phyloP scores from a whole-genome alignment of 1,284 basidiomycete species.

The Leccinum subspadiceum region DNA sequence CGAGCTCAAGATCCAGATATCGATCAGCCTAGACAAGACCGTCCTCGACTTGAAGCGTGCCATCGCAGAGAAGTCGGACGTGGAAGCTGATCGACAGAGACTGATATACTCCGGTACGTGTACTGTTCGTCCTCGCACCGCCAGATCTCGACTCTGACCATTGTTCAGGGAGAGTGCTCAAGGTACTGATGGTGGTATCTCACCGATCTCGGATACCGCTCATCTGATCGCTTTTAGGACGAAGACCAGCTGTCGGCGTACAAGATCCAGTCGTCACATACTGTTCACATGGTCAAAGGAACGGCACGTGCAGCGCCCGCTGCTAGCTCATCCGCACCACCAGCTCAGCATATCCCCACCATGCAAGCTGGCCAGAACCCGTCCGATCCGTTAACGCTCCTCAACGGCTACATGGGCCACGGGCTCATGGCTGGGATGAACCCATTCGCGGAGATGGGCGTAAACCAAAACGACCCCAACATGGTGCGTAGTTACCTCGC shows the following conservation, averaged over 20 bases:
- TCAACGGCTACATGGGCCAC: slow-evolving; percentile 70
- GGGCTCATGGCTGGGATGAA: slow-evolving; percentile 80
- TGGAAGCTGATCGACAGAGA: slow-evolving; percentile 81
- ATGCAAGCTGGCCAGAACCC: slow-evolving; percentile 87
- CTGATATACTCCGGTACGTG: slow-evolving; percentile 82
- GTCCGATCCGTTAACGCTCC: slow-evolving; percentile 72
- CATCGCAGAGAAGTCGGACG: slow-evolving; percentile 80
- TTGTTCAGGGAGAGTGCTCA: slow-evolving; percentile 63
- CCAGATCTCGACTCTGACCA: not conserved
- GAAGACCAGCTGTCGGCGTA: slow-evolving; percentile 80
- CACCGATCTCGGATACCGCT: not conserved
- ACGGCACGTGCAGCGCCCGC: slow-evolving; percentile 51
- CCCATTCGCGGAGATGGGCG: slow-evolving; percentile 82
- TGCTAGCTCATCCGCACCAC: slow-evolving; percentile 26
- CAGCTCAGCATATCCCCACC: slow-evolving; percentile 55
- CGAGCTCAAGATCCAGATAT: slow-evolving; percentile 86
- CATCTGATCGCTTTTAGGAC: slow-evolving; percentile 51
- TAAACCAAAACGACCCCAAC: slow-evolving; percentile 88
- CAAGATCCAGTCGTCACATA: slow-evolving; percentile 86
- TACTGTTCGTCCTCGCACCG: not conserved
- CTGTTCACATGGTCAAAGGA: slow-evolving; percentile 93
- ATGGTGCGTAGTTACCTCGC: slow-evolving; percentile 58
- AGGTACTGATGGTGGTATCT: slow-evolving; percentile 40
- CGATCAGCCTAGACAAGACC: slow-evolving; percentile 51
- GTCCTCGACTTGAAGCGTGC: slow-evolving; percentile 66